These are phyloP conservation scores for Agaricales sp. DNA, from an alignment of 1,284 basidiomycete genomes.

Conservation along the genomic window DNA sequence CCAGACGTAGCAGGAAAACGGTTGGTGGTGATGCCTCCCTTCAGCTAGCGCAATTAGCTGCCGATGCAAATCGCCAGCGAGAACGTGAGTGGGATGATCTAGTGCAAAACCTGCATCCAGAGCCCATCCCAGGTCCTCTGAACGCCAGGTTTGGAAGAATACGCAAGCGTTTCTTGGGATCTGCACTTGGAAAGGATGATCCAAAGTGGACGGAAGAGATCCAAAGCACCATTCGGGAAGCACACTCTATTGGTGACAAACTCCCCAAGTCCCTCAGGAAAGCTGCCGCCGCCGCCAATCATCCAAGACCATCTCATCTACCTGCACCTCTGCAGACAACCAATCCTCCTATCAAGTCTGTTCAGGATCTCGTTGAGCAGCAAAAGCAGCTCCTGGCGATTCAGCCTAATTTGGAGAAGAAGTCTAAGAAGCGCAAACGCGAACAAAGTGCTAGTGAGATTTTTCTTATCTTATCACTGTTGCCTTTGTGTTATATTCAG, in stretches of 20 bases:
- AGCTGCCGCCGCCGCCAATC: constrained; percentile 8
- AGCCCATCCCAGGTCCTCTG: constrained; percentile 34
- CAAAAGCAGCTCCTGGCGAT: constrained; percentile 37
- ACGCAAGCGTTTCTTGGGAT: constrained; percentile 43
- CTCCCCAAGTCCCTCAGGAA: constrained; percentile 23
- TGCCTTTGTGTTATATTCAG: too few species aligned
- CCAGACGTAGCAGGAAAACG: not conserved
- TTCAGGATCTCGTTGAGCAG: constrained; percentile 41
- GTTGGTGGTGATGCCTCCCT: too few species aligned
- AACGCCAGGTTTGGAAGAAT: constrained; percentile 42
- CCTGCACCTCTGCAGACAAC: constrained; percentile 25
- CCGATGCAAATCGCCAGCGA: constrained; percentile 40
- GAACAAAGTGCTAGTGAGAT: not conserved
- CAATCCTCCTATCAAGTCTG: constrained; percentile 39
- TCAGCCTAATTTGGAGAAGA: constrained; percentile 20
- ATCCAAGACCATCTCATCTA: constrained; percentile 13
- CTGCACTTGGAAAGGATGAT: constrained; percentile 35
- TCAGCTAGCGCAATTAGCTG: constrained; percentile 46
- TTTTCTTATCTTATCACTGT: too few species aligned
- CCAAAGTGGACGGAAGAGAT: constrained; percentile 57
- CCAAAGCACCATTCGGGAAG: constrained; percentile 41
- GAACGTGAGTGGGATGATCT: constrained; percentile 57
- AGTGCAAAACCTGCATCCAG: constrained; percentile 41
- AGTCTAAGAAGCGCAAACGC: constrained; percentile 19
- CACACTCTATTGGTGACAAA: constrained; percentile 35